Conservation (phyloP, 2,329 filamentous ascomycete species). For the Parafenestella ontariensis region DNA sequence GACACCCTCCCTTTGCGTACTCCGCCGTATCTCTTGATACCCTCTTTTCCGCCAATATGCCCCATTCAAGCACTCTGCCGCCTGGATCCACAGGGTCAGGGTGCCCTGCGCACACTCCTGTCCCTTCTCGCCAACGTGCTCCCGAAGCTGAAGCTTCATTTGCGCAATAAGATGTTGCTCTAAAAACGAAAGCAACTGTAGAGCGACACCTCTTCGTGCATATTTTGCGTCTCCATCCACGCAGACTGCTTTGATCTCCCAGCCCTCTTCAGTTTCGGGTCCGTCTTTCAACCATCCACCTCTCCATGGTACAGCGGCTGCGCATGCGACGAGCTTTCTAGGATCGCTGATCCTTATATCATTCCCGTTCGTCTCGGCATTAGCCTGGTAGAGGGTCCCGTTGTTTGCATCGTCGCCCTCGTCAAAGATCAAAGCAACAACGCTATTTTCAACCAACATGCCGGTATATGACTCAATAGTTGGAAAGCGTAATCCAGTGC, state of each 20-base stretch:
- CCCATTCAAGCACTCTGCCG: constrained; percentile 32
- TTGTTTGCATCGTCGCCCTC: background rate
- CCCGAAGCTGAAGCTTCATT: background rate
- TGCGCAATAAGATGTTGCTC: constrained; percentile 16
- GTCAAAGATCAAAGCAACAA: constrained; percentile 27
- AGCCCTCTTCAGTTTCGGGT: constrained; percentile 25
- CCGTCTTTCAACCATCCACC: constrained; percentile 30
- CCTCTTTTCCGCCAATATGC: constrained; percentile 37
- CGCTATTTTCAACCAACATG: constrained; percentile 19
- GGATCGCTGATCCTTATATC: no score
- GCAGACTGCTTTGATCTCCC: constrained; percentile 37
- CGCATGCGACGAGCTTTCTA: constrained; percentile 31
- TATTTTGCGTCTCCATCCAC: constrained; percentile 27
- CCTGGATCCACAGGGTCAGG: constrained; percentile 31
- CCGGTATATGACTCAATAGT: constrained; percentile 16
- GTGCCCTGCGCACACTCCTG: constrained; percentile 1
- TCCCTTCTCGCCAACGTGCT: background rate
- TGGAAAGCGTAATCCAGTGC: constrained; percentile 16
- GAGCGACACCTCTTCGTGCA: constrained; percentile 25
- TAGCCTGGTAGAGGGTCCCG: no score
- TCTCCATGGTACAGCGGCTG: constrained; percentile 31
- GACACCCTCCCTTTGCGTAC: constrained; percentile 6
- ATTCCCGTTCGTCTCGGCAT: no score
- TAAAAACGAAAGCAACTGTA: constrained; percentile 14
- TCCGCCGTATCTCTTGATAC: constrained; percentile 24